A percentile compares a stretch with the other conserved stretches of the same genome.
phyloP scores from a whole-genome alignment of 2,329 filamentous ascomycete species.

The Bertia moriformis region DNA sequence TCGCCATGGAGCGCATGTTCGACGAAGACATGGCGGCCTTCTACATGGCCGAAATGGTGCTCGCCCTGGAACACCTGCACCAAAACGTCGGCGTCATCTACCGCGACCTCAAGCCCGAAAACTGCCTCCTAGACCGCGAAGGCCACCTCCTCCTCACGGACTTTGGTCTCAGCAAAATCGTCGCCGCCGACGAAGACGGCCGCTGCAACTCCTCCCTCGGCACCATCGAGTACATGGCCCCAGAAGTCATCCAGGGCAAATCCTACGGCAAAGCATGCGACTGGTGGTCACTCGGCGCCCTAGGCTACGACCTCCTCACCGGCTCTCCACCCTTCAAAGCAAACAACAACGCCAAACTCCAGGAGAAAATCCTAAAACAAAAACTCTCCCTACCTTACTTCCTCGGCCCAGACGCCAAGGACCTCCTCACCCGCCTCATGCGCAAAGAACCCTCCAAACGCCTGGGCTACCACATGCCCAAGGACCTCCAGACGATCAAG shows the following conservation, averaged over 20 bases:
- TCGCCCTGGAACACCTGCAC: slow-evolving; percentile 86
- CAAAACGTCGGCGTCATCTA: slow-evolving; percentile 87
- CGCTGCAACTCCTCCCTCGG: slow-evolving; percentile 81
- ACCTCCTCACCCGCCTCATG: slow-evolving; percentile 75
- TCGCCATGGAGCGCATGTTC: slow-evolving; percentile 91
- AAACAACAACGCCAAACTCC: slow-evolving; percentile 83
- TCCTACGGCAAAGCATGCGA: slow-evolving; percentile 90
- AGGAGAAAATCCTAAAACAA: slow-evolving; percentile 88
- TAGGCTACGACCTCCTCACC: slow-evolving; percentile 84
- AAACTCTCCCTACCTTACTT: slow-evolving; percentile 84
- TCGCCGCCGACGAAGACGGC: slow-evolving; percentile 53
- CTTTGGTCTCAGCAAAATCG: slow-evolving; percentile 91
- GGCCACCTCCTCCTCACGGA: slow-evolving; percentile 91
- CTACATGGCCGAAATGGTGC: slow-evolving; percentile 96
- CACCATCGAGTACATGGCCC: slow-evolving; percentile 97
- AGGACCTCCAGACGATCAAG: slow-evolving; percentile 75
- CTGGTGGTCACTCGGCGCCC: slow-evolving; percentile 94
- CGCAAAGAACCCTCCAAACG: slow-evolving; percentile 87
- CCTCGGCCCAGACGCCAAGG: slow-evolving; percentile 80
- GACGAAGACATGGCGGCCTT: slow-evolving; percentile 77
- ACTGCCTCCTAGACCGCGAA: slow-evolving; percentile 80
- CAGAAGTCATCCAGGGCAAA: slow-evolving; percentile 76
- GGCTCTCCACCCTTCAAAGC: slow-evolving; percentile 83
- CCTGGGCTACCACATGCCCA: slow-evolving; percentile 74
- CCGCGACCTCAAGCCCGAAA: slow-evolving; percentile 93